Evolutionary conservation across 495 filamentous ascomycete genomes (phyloP), one percentile per base, ranked within the genome.

Genomic region (Cenococcum geophilum): DNA sequence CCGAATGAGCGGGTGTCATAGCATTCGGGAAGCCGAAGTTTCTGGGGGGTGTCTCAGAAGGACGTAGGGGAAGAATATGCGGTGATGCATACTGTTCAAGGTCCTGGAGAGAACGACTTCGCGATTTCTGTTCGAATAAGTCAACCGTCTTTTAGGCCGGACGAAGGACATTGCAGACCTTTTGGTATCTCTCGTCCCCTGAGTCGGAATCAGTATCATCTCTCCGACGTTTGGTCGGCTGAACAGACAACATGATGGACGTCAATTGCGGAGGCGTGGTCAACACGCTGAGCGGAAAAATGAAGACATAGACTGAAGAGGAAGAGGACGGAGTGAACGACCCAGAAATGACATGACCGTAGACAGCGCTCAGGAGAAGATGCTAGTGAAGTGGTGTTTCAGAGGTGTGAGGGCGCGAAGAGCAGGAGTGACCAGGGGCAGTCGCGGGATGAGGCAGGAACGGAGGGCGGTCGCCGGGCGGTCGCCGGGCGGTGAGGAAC

Each of bases 161-260:
- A 16, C 6, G 9, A 4, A 60, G 22, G 51, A 60, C 16, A 54
- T 43, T 43, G 53, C 61, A 20, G 22, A 64, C 61, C 53, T 61
- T 62, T 14, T 58, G 42, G 52, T 61, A 59, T 27, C 61, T 32
- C 25, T 62, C 66, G 20, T 62, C 61, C 5, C 61, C 66, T 10
- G 59, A 59, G 40, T 68, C 66, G 10, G 59, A 64, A 48, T 65
- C 66, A 55, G 62, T 62, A 34, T 68, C 58, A 22, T 65, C 66
- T 42, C 66, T 35, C 10, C 21, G 25, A 14, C 66, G 66, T 61
- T 68, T 68, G 22, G 51, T 21, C 43, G 32, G 55, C 36, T 42
- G 27, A 9, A 57, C 58, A 59, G 61, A 59, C 62, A 62, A 50
- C 25, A 65, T 47, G 61, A 62, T 62, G 18, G 23, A 43, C 9